phyloP scores from a whole-genome alignment of 192 early-diverging fungal genomes.

The Lobulomyces angularis region DNA sequence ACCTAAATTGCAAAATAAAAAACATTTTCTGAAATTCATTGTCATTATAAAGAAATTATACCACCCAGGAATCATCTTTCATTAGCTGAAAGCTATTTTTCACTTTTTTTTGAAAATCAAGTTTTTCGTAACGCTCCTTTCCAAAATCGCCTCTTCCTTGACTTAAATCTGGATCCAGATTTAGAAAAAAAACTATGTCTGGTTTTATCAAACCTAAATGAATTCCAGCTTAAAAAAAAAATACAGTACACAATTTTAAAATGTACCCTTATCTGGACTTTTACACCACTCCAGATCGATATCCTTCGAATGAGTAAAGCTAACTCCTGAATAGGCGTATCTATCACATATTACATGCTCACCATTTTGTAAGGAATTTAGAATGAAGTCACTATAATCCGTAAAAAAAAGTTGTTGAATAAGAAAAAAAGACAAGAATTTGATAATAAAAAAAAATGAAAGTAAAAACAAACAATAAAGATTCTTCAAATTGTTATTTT shows the following conservation, averaged over 20 bases:
- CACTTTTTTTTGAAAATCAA: constrained; percentile 71
- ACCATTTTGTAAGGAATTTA: constrained; percentile 19
- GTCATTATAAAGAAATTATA: no score
- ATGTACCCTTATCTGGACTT: constrained; percentile 66
- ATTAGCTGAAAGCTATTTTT: constrained; percentile 53
- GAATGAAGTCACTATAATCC: not conserved
- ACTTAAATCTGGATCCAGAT: constrained; percentile 63
- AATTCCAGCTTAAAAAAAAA: no score
- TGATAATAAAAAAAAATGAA: constrained; percentile 3
- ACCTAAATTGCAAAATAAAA: no score
- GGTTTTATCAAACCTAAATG: constrained; percentile 72
- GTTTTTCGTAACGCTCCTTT: constrained; percentile 80
- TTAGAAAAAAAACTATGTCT: constrained; percentile 80
- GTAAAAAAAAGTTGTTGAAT: no score
- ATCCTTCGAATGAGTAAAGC: constrained; percentile 60
- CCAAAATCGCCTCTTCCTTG: constrained; percentile 77
- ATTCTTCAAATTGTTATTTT: not conserved
- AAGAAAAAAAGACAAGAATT: no score
- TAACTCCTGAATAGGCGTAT: constrained; percentile 92
- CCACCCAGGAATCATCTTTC: constrained; percentile 18
- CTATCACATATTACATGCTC: constrained; percentile 57
- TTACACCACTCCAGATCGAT: constrained; percentile 82
- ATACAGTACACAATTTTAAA: no score
- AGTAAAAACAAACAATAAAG: constrained; percentile 9
- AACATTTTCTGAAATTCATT: no score